Evolutionary conservation across 139 green algal genomes (phyloP), one percentile per base, ranked within the genome.

Genomic region (Tetraselmis striata): DNA sequence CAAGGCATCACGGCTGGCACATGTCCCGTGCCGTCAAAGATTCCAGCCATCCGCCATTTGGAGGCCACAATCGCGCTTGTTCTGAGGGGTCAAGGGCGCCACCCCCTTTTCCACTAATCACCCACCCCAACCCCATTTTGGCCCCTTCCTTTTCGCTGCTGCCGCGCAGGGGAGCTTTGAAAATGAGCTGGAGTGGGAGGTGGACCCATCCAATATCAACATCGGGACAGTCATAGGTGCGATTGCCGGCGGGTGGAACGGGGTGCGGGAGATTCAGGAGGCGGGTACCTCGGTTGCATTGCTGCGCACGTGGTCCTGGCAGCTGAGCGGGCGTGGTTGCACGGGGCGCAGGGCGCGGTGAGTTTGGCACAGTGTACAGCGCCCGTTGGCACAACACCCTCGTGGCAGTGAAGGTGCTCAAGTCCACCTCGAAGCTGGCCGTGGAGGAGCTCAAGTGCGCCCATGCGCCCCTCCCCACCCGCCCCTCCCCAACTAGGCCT

Each of bases 311-410:
- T 18, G 5, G 45, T 25, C 18, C 18, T 67, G 45, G 45, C 45
- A 67, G 18, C 18, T 67, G 45, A 18, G 5, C 45, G 45, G 5
- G 45, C 18, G 45, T 67, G 5, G 45, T 5, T 67, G 11, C n/a
- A n/a, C n/a, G n/a, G n/a, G 24, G 0, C 59, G 74, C 77, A 91
- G 89, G 91, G 29, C 91, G 93, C 81, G 94, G 94, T 26, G 94
- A 97, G 85, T 98, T 98, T 90, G 94, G 94, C 2, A 90, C 95
- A 67, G 94, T 98, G 81, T 95, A 94, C 92, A 94, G 92, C 84
- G 94, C 94, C 30, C 91, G 89, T 86, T 98, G 94, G 93, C 90
- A 95, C 82, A 92, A 92, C 83, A 93, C 93, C 1, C 32, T 90
- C 1, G 93, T 98, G 26, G 94, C 94, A 0, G 94, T 94, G 32